Evolutionary conservation across 495 filamentous ascomycete genomes (phyloP), one percentile per base, ranked within the genome.

Genomic region (Xylaria acuta): DNA sequence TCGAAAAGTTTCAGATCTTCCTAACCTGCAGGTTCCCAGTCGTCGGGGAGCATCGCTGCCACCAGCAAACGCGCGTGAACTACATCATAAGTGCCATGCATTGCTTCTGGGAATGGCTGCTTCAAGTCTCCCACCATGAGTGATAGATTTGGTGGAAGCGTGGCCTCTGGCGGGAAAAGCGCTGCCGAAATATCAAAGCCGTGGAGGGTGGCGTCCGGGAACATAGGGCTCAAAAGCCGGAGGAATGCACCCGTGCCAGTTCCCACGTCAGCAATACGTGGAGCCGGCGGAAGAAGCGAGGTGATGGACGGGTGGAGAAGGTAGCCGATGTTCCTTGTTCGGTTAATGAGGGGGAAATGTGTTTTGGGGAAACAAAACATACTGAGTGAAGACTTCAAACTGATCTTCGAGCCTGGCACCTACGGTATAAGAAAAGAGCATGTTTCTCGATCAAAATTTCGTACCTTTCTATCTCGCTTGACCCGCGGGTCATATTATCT

Each of bases 41-140:
- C 81, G 14, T 14, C 53, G 12, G 72, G 72, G 20, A 66, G 63
- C 22, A 73, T 78, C 12, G 74, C 79, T 64, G 74, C 71, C 66
- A 78, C 81, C 54, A 80, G 69, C 68, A 85, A 71, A 1, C 82
- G 79, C 30, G 79, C 77, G 40, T 80, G 77, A 12, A 84, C 78
- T 18, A 83, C 18, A 63, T 84, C 81, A 69, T 78, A 85, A 18
- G 67, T 75, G 30, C 76, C 76, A 34, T 60, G 53, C 34, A 81
- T 69, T 2, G 72, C 49, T 22, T 70, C 69, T 8, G 80, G 78
- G 53, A 82, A 78, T 1, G 80, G 79, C 54, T 54, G 30, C 59
- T 74, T 71, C 70, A 82, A 77, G 72, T 83, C 76, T 27, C 78
- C 74, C 11, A 75, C 34, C 20, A 67, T 27, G 51, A 83, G 71